Evolutionary conservation across 2,329 filamentous ascomycete genomes (phyloP).

Genomic region (Dactylonectria macrodidyma): DNA sequence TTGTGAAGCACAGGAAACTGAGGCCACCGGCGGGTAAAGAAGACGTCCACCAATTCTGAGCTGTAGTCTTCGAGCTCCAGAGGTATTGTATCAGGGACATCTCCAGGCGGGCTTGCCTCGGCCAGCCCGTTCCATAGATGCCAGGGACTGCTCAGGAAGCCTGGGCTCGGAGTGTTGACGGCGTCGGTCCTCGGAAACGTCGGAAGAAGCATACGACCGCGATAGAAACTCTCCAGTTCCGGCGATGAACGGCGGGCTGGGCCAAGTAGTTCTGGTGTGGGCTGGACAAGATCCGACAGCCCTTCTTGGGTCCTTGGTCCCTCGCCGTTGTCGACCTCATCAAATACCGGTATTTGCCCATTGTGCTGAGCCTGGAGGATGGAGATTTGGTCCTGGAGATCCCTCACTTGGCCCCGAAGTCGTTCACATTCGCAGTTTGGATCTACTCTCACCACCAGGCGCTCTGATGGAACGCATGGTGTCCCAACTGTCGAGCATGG

Average conservation of each 20-base stretch:
- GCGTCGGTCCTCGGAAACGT: conserved; percentile 33
- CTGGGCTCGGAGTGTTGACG: conserved; percentile 27
- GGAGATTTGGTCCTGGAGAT: conserved; percentile 33
- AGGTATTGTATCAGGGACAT: conserved; percentile 14
- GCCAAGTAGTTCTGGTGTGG: not conserved
- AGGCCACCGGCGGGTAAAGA: conserved; percentile 42
- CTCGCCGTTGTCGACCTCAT: not conserved
- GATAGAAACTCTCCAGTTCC: conserved; percentile 32
- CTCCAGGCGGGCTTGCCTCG: conserved; percentile 34
- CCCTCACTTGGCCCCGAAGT: conserved; percentile 37
- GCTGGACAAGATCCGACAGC: not conserved
- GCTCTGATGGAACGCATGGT: conserved; percentile 42
- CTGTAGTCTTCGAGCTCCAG: conserved; percentile 38
- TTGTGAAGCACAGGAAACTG: conserved; percentile 42
- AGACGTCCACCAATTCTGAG: conserved; percentile 33
- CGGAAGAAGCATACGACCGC: conserved; percentile 41
- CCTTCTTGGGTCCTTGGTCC: conserved; percentile 27
- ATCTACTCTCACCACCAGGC: conserved; percentile 38
- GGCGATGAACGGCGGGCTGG: not conserved
- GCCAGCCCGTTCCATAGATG: conserved; percentile 41
- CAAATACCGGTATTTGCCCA: conserved; percentile 13
- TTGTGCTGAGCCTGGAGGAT: conserved; percentile 35
- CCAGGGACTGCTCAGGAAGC: conserved; percentile 42
- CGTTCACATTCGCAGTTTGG: conserved; percentile 41
- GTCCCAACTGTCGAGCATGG: conserved; percentile 35